Evolutionary conservation across 805 yeast genomes (phyloP), one percentile per base, ranked within the genome.

Genomic region (Helenozyma rhizophorensis): DNA sequence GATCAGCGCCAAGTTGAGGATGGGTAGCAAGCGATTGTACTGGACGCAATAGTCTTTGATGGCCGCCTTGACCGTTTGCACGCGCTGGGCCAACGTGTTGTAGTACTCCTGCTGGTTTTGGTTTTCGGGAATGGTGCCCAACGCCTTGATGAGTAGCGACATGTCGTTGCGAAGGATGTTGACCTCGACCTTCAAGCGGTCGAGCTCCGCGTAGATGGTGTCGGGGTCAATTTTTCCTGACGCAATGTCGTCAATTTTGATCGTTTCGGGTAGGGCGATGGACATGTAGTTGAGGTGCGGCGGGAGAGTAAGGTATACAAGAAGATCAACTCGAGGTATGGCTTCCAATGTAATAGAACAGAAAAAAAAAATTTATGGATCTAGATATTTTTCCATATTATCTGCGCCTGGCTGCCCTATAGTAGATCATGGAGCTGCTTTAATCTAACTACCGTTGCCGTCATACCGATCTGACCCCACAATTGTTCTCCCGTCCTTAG

Each of bases 1-100:
- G 21, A 69, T 62, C 47, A 73, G 77, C 1, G 78, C 62, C 39
- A 70, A 60, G 40, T 73, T 61, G 26, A 74, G 68, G 25, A 74
- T 61, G 4, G 80, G 79, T 2, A 72, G 51, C 12, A 74, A 51
- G 35, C 66, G 55, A 31, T 62, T 68, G 47, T 72, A 74, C 32
- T 68, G 59, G 5, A 45, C 53, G 39, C 68, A 62, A 37, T 72
- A 74, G 4, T 60, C 62, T 19, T 61, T 60, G 27, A 74, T 68
- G 33, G 61, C 56, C 10, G 36, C 43, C 39, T 64, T 67, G 4
- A 74, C 58, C 6, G 55, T 46, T 22, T 62, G 56, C 27, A 70
- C 61, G 21, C 54, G 46, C 30, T 56, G 57, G 3, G 58, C 50
- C 9, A 72, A 65, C 9, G 46, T 52, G 32, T 53, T 59, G 37